Percentiles rank a stretch among this genome's conserved stretches.
Conservation (phyloP, 768 basidiomycete species). For the Boletellus sp. region DNA sequence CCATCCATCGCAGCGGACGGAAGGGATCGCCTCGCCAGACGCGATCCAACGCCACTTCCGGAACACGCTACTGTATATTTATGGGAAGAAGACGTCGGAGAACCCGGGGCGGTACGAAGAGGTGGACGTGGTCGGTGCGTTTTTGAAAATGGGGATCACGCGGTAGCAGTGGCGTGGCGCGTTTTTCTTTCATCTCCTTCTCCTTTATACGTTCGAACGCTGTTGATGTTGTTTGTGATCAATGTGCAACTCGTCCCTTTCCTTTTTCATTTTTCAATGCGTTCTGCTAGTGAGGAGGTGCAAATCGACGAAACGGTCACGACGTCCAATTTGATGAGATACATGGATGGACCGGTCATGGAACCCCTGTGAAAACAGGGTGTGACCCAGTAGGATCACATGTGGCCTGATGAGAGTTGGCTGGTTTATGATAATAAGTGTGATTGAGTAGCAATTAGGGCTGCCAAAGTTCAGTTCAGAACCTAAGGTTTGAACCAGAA, state of each 20-base stretch:
- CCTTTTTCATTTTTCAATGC: not conserved
- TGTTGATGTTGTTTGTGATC: too few relatives aligned
- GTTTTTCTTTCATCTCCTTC: not conserved
- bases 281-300: too few relatives aligned
- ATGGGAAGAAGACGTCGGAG: conserved; percentile 56
- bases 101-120: conserved; percentile 63
- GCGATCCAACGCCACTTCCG: conserved; percentile 93
- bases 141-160: conserved; percentile 83
- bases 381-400: too few relatives aligned
- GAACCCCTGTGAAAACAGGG: too few relatives aligned
- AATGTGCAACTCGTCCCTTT: not conserved
- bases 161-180: conserved; percentile 36
- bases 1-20: conserved; percentile 85
- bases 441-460: too few relatives aligned
- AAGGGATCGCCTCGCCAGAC: conserved; percentile 88
- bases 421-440: too few relatives aligned
- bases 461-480: too few relatives aligned
- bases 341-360: too few relatives aligned
- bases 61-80: conserved; percentile 83
- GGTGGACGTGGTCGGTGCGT: conserved; percentile 84
- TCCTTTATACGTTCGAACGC: not conserved
- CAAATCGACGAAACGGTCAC: too few relatives aligned
- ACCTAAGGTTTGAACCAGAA: too few relatives aligned
- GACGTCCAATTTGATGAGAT: too few relatives aligned
- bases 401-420: too few relatives aligned